Base-by-base conservation (phyloP, 495 filamentous ascomycete genomes). In the Wilcoxina mikolae region DNA sequence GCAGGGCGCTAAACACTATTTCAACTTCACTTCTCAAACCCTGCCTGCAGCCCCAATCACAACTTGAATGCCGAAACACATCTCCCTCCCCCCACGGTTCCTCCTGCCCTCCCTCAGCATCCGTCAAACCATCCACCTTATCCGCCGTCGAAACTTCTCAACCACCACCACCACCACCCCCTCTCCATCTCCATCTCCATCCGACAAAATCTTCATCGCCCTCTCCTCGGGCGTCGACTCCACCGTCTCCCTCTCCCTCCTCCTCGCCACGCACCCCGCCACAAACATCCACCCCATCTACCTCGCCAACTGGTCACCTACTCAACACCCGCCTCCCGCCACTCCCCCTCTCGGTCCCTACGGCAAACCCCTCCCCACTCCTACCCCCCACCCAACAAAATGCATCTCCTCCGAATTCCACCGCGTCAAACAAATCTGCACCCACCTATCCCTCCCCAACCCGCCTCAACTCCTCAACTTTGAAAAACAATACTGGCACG, bases 191-290 rank as follows among this genome's bases (percentile, higher is more conserved):
- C 18, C 42, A 24, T 24, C 15, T 26, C 49, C 49, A 22, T 31
- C 18, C 28, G 28, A 26, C 49, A 29, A 50, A 65, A 57, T 65
- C 42, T 65, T 59, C 22, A 55, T 65, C 29, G 62, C 62, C 10
- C 61, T 65, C 38, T 65, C 62, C 45, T 61, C 62, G n/a, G 62
- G 62, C 18, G 55, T 65, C 26, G 62, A 65, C 44, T 62, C 58
- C 41, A 63, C 62, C 5, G 58, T 65, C 50, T 50, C 58, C 23
- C 58, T 62, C 45, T 56, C 58, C 9, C 58, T 65, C 7, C 56
- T 65, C 11, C 44, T 65, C 17, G 53, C 54, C 12, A 44, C 18
- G 1, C 62, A 65, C 52, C 62, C 62, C n/a, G 47, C 29, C 26
- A 53, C 61, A 46, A 65, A 65, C 56, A 27, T 65, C 23, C 38